Evolutionary conservation across 23 red algal species (phyloP), one percentile per base, ranked within the genome.

Genomic region (Gracilaria gracilis): DNA sequence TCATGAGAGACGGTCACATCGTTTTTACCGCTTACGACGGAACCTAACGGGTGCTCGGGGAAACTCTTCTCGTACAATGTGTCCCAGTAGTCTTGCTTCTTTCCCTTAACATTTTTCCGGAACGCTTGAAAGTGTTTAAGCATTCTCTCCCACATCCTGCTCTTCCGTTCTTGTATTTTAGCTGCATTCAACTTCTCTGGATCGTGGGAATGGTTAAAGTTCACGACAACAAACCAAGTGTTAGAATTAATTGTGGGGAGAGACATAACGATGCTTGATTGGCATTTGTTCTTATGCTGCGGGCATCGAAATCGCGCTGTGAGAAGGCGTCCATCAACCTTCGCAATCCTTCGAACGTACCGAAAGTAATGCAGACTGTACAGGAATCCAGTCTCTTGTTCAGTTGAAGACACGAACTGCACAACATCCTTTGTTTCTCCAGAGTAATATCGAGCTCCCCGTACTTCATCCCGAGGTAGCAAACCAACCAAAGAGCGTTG

Each of bases 121-220:
- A 70, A 70, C 2, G 31, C 65, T 12, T 70, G 9, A 70, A 70
- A 70, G 1, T 70, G 35, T 17, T 70, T 70, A 9, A 35, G 7
- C 23, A 70, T 33, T 35, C 25, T 70, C 14, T 70, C 65, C 28
- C 4, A 35, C 65, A 70, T 70, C 4, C 17, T 25, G 4, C 4
- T 15, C 15, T 25, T 15, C 9, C 14, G 65, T 4, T 34, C 35
- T 16, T 36, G 17, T 11, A 36, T 16, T 12, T 2, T 70, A 33
- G 28, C 28, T 35, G 13, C 28, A 70, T 28, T 5, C 14, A 36
- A 2, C 28, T 2, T 17, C 23, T 33, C 1, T 25, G 24, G 28
- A 36, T 70, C 14, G 65, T 34, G 65, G 4, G 65, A 70, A 70
- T 70, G 65, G 25, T 70, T 70, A 38, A 35, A 70, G 42, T 46